Conservation (phyloP, 2,329 filamentous ascomycete species). For the Tricladium varicosporioides region DNA sequence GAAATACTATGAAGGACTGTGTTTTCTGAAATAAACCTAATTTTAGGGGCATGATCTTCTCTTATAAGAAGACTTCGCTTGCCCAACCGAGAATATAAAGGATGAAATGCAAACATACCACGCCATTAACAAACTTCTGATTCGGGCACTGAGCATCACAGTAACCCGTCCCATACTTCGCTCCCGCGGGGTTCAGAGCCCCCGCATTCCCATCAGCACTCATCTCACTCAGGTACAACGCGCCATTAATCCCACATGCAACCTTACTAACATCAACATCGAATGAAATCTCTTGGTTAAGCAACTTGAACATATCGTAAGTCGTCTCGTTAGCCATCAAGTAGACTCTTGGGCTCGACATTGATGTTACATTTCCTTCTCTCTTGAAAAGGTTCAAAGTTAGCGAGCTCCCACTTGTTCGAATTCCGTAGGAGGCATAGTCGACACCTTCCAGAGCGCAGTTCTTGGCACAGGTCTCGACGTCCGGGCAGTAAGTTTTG, state of each 20-base stretch:
- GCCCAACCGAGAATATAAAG: too few relatives aligned
- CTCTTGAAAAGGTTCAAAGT: constrained; percentile 36
- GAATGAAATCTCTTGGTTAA: constrained; percentile 67
- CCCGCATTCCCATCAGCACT: constrained; percentile 47
- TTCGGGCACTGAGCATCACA: constrained; percentile 58
- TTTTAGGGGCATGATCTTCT: too few relatives aligned
- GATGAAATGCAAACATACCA: constrained; percentile 34
- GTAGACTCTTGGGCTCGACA: constrained; percentile 39
- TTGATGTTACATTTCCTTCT: constrained; percentile 20
- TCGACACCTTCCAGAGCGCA: constrained; percentile 54
- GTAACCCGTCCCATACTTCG: constrained; percentile 56
- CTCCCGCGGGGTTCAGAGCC: constrained; percentile 42
- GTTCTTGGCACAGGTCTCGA: constrained; percentile 49
- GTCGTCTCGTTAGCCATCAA: constrained; percentile 36
- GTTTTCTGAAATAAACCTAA: too few relatives aligned
- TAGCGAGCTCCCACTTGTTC: constrained; percentile 33
- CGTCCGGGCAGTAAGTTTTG: constrained; percentile 45
- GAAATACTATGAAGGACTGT: too few relatives aligned
- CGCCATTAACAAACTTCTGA: constrained; percentile 50
- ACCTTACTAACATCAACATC: constrained; percentile 68
- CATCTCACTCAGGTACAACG: constrained; percentile 66
- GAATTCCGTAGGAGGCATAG: constrained; percentile 44
- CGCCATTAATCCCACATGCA: constrained; percentile 69
- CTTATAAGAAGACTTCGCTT: too few relatives aligned
- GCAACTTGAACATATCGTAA: constrained; percentile 63